Evolutionary conservation across 2,329 filamentous ascomycete genomes (phyloP).

Genomic region (Paecilomyces dactylethromorphus): DNA sequence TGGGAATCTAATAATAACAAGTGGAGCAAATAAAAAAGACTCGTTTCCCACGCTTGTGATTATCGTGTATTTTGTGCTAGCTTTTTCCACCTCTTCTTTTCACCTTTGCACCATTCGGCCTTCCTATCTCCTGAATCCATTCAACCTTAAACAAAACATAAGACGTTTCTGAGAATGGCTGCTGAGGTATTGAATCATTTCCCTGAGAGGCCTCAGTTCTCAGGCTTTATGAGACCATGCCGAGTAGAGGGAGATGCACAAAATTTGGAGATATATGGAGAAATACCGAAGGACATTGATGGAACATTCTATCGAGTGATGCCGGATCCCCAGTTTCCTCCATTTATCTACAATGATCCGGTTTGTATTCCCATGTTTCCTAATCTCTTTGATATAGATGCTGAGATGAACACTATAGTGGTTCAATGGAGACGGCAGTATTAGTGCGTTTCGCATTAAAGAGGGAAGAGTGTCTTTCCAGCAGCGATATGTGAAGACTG

Average conservation of each 20-base stretch:
- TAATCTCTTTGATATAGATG: no score
- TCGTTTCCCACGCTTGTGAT: no score
- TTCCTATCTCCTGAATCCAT: no score
- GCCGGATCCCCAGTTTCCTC: slow-evolving; percentile 40
- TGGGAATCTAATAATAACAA: no score
- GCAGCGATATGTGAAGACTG: not conserved
- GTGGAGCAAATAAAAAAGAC: no score
- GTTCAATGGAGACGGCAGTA: not conserved
- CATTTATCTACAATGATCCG: slow-evolving; percentile 2
- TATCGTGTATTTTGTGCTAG: no score
- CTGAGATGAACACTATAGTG: no score
- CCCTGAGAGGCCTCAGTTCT: slow-evolving; percentile 14
- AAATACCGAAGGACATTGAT: slow-evolving; percentile 39
- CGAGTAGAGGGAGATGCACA: slow-evolving; percentile 36
- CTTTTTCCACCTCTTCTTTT: no score
- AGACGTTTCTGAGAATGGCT: no score
- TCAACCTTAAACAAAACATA: no score
- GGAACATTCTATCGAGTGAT: slow-evolving; percentile 47
- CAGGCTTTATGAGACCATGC: slow-evolving; percentile 25
- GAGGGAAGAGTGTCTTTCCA: not conserved
- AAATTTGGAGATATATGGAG: slow-evolving; percentile 37
- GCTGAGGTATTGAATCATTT: not conserved
- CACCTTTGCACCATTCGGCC: no score
- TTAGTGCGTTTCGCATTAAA: not conserved
- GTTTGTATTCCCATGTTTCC: not conserved